Evolutionary conservation across 179 eudicot genomes (phyloP), one percentile per base, ranked within the genome.

Genomic region (Corrigiola litoralis): DNA sequence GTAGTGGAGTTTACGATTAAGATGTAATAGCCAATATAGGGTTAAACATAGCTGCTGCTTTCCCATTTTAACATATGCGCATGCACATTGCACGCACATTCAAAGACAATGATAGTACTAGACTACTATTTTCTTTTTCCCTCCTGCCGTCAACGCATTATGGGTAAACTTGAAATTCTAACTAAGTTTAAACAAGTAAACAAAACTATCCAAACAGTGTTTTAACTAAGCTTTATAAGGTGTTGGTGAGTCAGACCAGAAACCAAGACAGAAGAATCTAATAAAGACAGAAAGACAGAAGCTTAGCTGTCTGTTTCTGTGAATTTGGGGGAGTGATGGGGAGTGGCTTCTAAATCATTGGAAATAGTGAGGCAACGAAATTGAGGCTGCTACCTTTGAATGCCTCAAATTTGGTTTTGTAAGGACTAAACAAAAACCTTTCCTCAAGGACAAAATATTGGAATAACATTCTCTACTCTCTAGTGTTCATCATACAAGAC

Each of bases 401-500:
- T 28, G 25, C 36, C 48, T 69, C 40, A n/a, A 61, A 50, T 41
- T 54, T n/a, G n/a, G n/a, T n/a, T n/a, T n/a, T n/a, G n/a, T n/a
- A 28, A 24, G 29, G 34, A 52, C n/a, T 4, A 13, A 14, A 0
- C 11, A 58, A n/a, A 38, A 38, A 13, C 62, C 48, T 23, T 49
- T 25, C 44, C 59, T 38, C 73, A 64, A 70, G 76, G 92, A 87
- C 87, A 85, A 85, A 85, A 80, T 32, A 47, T 36, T 62, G 72
- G 92, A 79, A 88, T 82, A 77, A 74, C 63, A 46, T 46, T 42
- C 67, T 70, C 20, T 58, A 13, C 49, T 23, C 56, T n/a, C 44
- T 37, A 49, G 66, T 69, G 54, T 64, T 51, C 79, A 77, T 77
- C 76, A 70, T 63, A 84, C 75, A 82, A 84, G 87, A 88, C 92